phyloP scores from a whole-genome alignment of 352 stramenopile genomes.

The Pythium grandisporangium region DNA sequence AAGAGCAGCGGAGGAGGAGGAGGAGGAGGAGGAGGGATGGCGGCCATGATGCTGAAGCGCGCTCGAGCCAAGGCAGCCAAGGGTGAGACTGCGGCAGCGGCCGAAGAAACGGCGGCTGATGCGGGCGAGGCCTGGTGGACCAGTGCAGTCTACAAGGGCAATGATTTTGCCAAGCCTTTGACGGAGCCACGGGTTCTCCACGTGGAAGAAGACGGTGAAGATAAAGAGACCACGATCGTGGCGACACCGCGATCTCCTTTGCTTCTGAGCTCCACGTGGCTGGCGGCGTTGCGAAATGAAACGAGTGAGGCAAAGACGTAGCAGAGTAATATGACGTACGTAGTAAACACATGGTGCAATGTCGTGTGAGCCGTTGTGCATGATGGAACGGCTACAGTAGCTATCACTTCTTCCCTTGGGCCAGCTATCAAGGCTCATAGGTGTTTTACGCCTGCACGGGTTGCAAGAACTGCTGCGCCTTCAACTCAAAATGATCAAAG shows the following conservation, averaged over 20 bases:
- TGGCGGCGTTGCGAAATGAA: too few relatives aligned
- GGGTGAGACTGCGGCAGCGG: constrained; percentile 4
- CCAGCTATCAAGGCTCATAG: too few relatives aligned
- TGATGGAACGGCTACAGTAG: too few relatives aligned
- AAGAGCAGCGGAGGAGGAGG: too few relatives aligned
- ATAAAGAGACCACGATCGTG: constrained; percentile 8
- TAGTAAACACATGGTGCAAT: too few relatives aligned
- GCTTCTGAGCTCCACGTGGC: constrained; percentile 14
- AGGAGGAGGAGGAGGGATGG: constrained; percentile 17
- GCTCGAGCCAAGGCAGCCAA: constrained; percentile 5
- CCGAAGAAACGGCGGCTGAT: constrained; percentile 9
- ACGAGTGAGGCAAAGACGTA: too few relatives aligned
- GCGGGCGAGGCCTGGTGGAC: constrained; percentile 56
- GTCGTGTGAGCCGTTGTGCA: too few relatives aligned
- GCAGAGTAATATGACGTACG: too few relatives aligned
- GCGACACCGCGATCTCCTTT: constrained; percentile 12
- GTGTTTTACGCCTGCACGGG: too few relatives aligned
- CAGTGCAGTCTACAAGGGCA: constrained; percentile 59
- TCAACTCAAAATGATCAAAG: constrained; percentile 52
- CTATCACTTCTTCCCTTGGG: too few relatives aligned
- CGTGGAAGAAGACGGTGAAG: constrained; percentile 7
- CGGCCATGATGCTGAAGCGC: constrained; percentile 12
- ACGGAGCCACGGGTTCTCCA: constrained; percentile 19
- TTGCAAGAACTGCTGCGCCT: constrained; percentile 38
- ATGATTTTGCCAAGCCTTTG: too few relatives aligned